Evolutionary conservation across 306 rosid species (phyloP), one percentile per base, ranked within the genome.

Genomic region (Spatholobus suberectus): DNA sequence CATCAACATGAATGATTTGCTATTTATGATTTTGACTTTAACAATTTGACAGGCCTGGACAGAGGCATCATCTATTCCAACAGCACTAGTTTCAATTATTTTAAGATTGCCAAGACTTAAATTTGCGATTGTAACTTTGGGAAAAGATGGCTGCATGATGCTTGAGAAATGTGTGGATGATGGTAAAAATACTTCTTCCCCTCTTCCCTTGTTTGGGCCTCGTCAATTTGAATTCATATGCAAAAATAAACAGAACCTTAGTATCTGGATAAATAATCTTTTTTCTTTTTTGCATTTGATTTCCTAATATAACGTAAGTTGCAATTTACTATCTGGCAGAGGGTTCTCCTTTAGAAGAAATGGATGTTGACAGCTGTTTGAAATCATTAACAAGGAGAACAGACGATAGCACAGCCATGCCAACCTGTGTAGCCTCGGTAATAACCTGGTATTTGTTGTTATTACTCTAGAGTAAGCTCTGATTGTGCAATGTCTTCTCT

Each of bases 71-170:
- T 88, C 97, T 15, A 73, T 89, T 88, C 89, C 98, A 67, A 90
- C 85, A 78, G 94, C 95, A 21, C 90, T 96, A 44, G 89, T 92
- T 80, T 90, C 97, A 82, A 91, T 96, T 59, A 90, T 94, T 73
- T 54, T 89, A 73, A 88, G 87, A 69, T 88, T 92, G 73, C 98
- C 98, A 65, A 89, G 89, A 80, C 77, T 96, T 70, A 96, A 89
- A 77, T 96, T 92, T 87, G 94, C 84, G 52, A 90, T 91, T 29
- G 98, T 84, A 75, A 96, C 99, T 74, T 82, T 96, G 87, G 99
- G 99, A 62, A 84, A 89, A 88, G 89, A 91, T 47, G 99, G 99
- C 44, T 94, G 97, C 90, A 80, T 96, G 76, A 92, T 96, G 97
- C 94, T 96, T 35, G 95, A 96, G 89, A 89, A 87, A 88, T 87